phyloP scores from a whole-genome alignment of 129 eudicot species.

The Pulicaria dysenterica region DNA sequence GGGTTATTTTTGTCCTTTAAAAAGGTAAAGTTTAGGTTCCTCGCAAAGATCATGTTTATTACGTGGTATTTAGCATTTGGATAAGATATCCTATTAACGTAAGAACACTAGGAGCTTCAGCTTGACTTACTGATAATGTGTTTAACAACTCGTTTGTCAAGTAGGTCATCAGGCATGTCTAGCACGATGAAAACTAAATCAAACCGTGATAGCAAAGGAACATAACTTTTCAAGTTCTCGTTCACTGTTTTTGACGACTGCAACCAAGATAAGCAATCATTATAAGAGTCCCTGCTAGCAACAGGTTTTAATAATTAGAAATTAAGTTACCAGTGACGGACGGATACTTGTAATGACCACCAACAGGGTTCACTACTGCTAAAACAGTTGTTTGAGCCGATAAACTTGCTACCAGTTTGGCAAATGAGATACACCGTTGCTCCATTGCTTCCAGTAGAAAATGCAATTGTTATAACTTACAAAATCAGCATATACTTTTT shows the following conservation, averaged over 20 bases:
- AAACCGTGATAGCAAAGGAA: constrained; percentile 90
- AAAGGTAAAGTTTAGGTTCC: too few relatives aligned
- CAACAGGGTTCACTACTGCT: constrained; percentile 99
- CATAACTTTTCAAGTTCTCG: constrained; percentile 87
- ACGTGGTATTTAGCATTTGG: too few relatives aligned
- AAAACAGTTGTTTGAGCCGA: constrained; percentile 90
- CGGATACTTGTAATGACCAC: constrained; percentile 93
- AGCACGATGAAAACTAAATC: constrained; percentile 97
- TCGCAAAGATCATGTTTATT: too few relatives aligned
- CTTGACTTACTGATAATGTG: constrained; percentile 93
- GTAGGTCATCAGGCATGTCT: constrained; percentile 81
- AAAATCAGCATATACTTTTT: constrained; percentile 21
- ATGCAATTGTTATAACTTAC: constrained; percentile 35
- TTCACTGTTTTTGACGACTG: constrained; percentile 98
- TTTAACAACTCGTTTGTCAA: constrained; percentile 85
- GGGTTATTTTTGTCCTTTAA: too few relatives aligned
- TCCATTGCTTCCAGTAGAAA: constrained; percentile 98
- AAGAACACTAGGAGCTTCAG: constrained; percentile 14
- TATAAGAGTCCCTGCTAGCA: neutral
- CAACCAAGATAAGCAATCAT: constrained; percentile 27
- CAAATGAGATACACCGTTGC: constrained; percentile 98
- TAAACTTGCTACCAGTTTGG: constrained; percentile 98
- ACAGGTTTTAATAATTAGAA: constrained; percentile 12
- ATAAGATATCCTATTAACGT: too few relatives aligned
- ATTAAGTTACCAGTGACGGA: neutral